phyloP scores from a whole-genome alignment of 192 early-diverging fungal genomes.

The Entomortierella lignicola region DNA sequence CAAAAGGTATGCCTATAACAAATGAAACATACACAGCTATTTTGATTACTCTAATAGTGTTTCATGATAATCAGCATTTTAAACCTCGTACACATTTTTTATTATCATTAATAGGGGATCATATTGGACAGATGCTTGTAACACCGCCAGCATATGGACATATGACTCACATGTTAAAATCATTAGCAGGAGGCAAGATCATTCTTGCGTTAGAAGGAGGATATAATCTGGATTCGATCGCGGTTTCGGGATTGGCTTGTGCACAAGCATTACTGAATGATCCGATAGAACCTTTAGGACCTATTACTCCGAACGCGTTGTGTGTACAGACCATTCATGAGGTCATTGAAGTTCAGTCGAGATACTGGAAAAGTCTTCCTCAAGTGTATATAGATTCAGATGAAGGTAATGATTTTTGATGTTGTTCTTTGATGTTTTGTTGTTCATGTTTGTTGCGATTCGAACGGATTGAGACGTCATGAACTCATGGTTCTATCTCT shows the following conservation, averaged over 20 bases:
- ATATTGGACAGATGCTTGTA: slow-evolving; percentile 86
- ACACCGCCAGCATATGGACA: slow-evolving; percentile 85
- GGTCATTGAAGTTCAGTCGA: slow-evolving; percentile 59
- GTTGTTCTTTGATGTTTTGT: no score
- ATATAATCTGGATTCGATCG: slow-evolving; percentile 82
- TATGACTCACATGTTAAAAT: slow-evolving; percentile 86
- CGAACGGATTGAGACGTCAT: no score
- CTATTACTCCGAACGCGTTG: slow-evolving; percentile 51
- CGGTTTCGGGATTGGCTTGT: slow-evolving; percentile 82
- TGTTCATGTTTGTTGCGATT: no score
- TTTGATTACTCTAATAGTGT: no score
- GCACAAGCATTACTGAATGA: slow-evolving; percentile 78
- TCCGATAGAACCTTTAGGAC: slow-evolving; percentile 52
- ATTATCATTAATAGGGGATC: slow-evolving; percentile 82
- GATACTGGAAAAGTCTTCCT: slow-evolving; percentile 61
- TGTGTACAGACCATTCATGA: slow-evolving; percentile 61
- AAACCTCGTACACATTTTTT: no score
- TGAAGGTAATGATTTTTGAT: slow-evolving; percentile 55
- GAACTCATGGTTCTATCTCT: no score
- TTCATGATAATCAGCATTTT: no score
- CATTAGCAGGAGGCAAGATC: slow-evolving; percentile 78
- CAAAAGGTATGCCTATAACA: slow-evolving; percentile 52
- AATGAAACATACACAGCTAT: no score
- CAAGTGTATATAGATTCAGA: slow-evolving; percentile 38
- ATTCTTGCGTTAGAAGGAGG: slow-evolving; percentile 93